Evolutionary conservation across 2,329 filamentous ascomycete species (phyloP), one percentile per base, ranked within the genome.

Genomic region (Nannizzia gypsea): DNA sequence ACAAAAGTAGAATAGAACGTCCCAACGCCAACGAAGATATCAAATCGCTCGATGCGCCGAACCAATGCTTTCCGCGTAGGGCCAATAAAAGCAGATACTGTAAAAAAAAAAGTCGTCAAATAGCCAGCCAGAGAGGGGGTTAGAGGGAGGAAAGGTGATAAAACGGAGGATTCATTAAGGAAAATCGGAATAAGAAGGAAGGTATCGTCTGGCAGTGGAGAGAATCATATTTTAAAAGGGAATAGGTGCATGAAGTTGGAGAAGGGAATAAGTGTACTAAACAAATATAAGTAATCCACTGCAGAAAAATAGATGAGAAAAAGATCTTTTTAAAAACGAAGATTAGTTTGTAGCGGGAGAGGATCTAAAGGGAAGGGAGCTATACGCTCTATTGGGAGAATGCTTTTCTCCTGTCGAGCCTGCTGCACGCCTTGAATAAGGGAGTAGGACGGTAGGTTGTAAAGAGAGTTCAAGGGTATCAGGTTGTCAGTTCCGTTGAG

Each of bases 401-500:
- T 42, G 17, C 22, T 2, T 64, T 58, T 56, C 54, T 36, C 48
- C 55, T 58, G n/a, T 44, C 61, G 42, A 52, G 9, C 31, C 26
- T 4, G 11, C 9, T 9, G 34, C 15, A 9, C 24, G 36, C n/a
- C n/a, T 44, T 40, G 6, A 57, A 8, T 13, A 20, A 28, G 54
- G 1, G 8, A 57, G 24, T 20, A 22, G 6, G 28, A 13, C 20
- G 15, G 55, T 20, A 24, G 11, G 24, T 26, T 2, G 55, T n/a
- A 11, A 44, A 22, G n/a, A 20, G 26, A 17, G 44, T 40, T 44
- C 42, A 46, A 31, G 56, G 22, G 28, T 56, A 31, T 36, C 24
- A 46, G 15, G 56, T 46, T 17, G 56, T 36, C 15, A 50, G 40
- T 57, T 56, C 15, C 28, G 17, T 69, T 64, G 56, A 77, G 55